Base-by-base conservation (phyloP, 441 rosid genomes). In the Omphalea diandra region DNA sequence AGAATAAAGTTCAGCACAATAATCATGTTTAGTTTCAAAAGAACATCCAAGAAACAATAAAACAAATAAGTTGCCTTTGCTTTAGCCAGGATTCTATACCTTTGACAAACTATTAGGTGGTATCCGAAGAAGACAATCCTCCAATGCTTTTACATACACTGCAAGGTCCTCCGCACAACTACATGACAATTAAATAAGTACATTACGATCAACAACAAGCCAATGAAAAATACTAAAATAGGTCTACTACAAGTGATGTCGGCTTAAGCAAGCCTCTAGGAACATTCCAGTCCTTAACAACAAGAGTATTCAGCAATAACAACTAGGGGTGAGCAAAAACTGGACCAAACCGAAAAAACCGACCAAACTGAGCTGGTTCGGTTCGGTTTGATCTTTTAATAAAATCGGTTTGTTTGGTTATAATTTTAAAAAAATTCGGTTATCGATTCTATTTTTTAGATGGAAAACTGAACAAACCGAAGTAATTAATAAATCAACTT, bases 81-180 rank as follows among this genome's bases (percentile, higher is more conserved):
- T 33, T 66, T 24, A 60, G 56, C 43, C 49, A 68, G 60, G 53
- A 53, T 59, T 71, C 68, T 15, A 46, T 82, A 94, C 99, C 94
- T 87, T 92, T 35, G 96, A 91, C 65, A 94, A 83, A 74, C 93
- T 84, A 78, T 90, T 84, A 56, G 99, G 90, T 63, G 97, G 93
- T 77, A 94, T 90, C 65, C 80, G 85, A 49, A 85, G 79, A 77
- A 89, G 91, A 74, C 90, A 75, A 43, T 88, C 88, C n/a, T 80
- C 84, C 81, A 92, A 79, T 70, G 97, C 99, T 83, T 86, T 83
- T 68, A 83, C 79, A 75, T 94, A 92, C 57, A 84, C 84, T 38
- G 66, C 75, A 75, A 92, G 93, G 77, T 94, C 99, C 75, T 90
- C 89, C 1, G 74, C 52, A 76, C 87, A 87, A 70, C 98, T 93